A percentile compares a stretch with the other conserved stretches of the same genome.
phyloP scores from a whole-genome alignment of 805 yeast species.

The Starmerella davenportii region DNA sequence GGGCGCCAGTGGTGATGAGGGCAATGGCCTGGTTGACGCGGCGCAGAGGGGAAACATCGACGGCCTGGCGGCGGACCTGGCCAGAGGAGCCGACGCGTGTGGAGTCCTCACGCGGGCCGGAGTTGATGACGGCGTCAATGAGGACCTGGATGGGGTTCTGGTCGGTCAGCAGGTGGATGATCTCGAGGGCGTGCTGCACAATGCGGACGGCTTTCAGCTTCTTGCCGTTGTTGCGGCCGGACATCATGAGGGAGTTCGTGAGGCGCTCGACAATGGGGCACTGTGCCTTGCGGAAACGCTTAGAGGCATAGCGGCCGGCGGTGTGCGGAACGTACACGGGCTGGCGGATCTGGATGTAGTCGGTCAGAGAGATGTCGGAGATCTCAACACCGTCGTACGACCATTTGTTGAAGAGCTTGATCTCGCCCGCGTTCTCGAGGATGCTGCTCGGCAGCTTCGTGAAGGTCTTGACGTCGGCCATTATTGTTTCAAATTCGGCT shows the following conservation, averaged over 20 bases:
- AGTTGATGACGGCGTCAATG: conserved; percentile 98
- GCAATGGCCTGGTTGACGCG: conserved; percentile 99
- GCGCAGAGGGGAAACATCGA: conserved; percentile 99
- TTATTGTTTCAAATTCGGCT: conserved; percentile 19
- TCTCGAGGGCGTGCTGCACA: conserved; percentile 97
- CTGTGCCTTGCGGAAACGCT: conserved; percentile 99
- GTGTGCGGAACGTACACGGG: conserved; percentile 98
- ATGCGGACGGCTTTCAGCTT: conserved; percentile 99
- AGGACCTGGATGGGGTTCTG: conserved; percentile 98
- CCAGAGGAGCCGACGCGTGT: conserved; percentile 99
- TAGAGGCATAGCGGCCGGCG: conserved; percentile 98
- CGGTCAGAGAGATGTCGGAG: conserved; percentile 94
- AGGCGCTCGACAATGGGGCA: conserved; percentile 98
- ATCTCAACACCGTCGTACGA: conserved; percentile 94
- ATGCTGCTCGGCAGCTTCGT: conserved; percentile 94
- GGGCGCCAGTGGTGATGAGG: conserved; percentile 93
- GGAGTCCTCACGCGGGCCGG: conserved; percentile 99
- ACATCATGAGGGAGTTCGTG: conserved; percentile 99
- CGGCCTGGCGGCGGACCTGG: conserved; percentile 99
- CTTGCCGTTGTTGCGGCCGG: conserved; percentile 99
- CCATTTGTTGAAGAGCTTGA: conserved; percentile 99
- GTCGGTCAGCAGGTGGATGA: conserved; percentile 91
- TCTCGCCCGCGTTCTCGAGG: conserved; percentile 87
- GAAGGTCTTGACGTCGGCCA: conserved; percentile 63
- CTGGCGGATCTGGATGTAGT: conserved; percentile 93